Percentiles rank a stretch among this genome's conserved stretches.
phyloP scores from a whole-genome alignment of 176 grass and related monocot species.

The Musa itinerans region DNA sequence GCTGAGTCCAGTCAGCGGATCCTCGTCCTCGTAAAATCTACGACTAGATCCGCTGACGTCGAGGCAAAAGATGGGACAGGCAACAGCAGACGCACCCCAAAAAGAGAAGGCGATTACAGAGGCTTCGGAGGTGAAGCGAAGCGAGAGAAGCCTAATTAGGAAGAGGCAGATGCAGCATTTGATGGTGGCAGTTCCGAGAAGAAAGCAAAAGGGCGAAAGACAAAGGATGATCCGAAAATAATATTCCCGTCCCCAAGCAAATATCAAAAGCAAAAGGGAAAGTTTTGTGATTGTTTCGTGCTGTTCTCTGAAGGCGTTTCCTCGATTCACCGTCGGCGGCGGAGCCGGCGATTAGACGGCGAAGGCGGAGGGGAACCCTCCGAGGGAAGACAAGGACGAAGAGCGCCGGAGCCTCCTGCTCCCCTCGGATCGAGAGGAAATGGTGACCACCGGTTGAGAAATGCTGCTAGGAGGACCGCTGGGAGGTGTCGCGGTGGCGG shows the following conservation, averaged over 20 bases:
- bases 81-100: not conserved
- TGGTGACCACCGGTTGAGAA: not conserved
- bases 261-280: not conserved
- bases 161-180: not conserved
- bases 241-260: not conserved
- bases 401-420: constrained; percentile 1
- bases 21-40: no score
- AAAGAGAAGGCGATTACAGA: not conserved
- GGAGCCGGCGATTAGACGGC: not conserved
- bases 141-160: not conserved
- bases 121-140: not conserved
- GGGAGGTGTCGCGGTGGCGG: not conserved
- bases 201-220: not conserved
- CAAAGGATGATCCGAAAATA: not conserved
- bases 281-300: not conserved
- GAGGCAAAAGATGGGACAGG: not conserved
- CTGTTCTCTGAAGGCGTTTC: not conserved
- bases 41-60: no score
- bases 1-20: no score
- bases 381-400: not conserved
- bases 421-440: not conserved
- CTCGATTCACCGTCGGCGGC: not conserved
- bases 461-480: constrained; percentile 4
- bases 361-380: not conserved
- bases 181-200: not conserved